Base-by-base conservation (phyloP, 2,329 filamentous ascomycete genomes). In the Nemania abortiva region DNA sequence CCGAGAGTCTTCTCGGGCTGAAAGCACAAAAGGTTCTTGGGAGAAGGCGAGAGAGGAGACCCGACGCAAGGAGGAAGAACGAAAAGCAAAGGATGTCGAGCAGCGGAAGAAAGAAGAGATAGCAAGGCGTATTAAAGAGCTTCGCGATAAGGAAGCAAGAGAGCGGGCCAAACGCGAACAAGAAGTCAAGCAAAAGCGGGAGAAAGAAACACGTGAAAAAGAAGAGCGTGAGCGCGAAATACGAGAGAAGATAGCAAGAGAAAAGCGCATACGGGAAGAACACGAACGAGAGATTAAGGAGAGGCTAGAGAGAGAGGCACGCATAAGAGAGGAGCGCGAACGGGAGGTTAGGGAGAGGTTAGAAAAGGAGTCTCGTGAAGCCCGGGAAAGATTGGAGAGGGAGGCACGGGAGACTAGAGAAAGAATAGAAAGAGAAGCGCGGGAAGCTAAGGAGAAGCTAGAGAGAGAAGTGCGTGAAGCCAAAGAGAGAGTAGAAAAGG, bases 21-120 rank as follows among this genome's bases (percentile, higher is more conserved):
- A 75, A 72, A 63, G 1, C 64, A 71, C 79, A 0, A 86, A 85
- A 74, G 82, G 83, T 9, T 83, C 87, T 0, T 92, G 90, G 90
- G 90, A 92, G 73, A 91, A 88, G 77, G 90, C 90, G 3, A 84
- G 90, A 63, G 90, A 92, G 75, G 90, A 92, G 72, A 91, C 87
- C 22, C 83, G 87, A 52, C 86, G 84, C 66, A 85, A 86, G 64
- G 90, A 91, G 72, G 89, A 90, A 72, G 89, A 91, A 71, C 88
- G 89, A 11, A 90, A 85, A 74, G 82, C 82, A 2, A 86, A 84
- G 70, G 88, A 90, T 71, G 88, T 87, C 2, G 89, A 91, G 70
- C 85, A 87, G 70, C 88, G 88, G 72, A 83, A 86, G 70, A 86
- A 84, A 49, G 87, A 89, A 39, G 87, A 89, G n/a, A 81, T 85